Evolutionary conservation across 2,329 filamentous ascomycete genomes (phyloP).

Genomic region (Colletotrichum paranaense): DNA sequence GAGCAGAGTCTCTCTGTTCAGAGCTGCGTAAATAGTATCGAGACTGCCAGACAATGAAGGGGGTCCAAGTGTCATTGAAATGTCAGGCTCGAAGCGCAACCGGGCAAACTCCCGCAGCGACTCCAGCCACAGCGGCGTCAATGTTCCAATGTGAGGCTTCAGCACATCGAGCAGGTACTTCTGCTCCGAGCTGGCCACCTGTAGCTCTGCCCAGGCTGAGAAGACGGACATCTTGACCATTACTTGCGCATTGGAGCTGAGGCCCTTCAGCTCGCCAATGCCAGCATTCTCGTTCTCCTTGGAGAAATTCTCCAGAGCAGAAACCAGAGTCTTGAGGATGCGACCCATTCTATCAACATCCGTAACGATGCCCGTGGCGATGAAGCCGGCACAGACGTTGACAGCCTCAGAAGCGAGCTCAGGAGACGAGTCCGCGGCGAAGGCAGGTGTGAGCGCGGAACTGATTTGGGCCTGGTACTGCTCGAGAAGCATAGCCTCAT

Average conservation of each 20-base stretch:
- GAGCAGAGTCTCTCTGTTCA: constrained; percentile 93
- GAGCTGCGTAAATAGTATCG: constrained; percentile 92
- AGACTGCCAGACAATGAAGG: constrained; percentile 85
- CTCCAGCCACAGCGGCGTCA: constrained; percentile 94
- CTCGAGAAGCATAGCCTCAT: constrained; percentile 95
- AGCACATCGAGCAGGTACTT: constrained; percentile 89
- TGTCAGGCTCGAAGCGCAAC: constrained; percentile 94
- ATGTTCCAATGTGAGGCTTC: constrained; percentile 86
- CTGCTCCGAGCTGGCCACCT: constrained; percentile 94
- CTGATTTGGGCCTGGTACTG: constrained; percentile 99
- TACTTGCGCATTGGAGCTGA: constrained; percentile 95
- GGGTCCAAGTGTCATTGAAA: constrained; percentile 88
- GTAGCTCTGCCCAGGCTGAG: constrained; percentile 95
- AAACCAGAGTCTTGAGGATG: constrained; percentile 92
- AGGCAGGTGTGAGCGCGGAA: constrained; percentile 94
- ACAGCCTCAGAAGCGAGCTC: constrained; percentile 96
- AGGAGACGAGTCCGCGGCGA: constrained; percentile 94
- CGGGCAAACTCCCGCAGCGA: constrained; percentile 94
- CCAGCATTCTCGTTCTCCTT: constrained; percentile 82
- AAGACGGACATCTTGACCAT: constrained; percentile 99
- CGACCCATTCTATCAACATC: constrained; percentile 99
- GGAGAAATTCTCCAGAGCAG: constrained; percentile 91
- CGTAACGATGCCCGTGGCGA: constrained; percentile 95
- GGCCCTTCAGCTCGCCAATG: constrained; percentile 91
- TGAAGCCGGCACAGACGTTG: constrained; percentile 97